Conservation (phyloP, 2,329 filamentous ascomycete species). For the Fusarium continuum region DNA sequence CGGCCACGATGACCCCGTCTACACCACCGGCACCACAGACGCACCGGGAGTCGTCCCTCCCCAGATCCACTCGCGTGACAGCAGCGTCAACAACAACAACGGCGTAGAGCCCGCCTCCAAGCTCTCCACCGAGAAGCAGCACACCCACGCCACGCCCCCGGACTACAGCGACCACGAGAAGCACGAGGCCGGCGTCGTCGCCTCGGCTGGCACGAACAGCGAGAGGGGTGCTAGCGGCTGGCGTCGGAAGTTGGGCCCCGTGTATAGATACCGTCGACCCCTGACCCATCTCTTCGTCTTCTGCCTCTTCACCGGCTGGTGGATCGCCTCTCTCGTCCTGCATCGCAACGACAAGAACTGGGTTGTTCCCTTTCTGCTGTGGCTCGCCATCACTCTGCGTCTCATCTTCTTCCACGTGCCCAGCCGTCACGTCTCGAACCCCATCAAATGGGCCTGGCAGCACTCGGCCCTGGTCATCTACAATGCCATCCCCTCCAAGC, state of each 20-base stretch:
- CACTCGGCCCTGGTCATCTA: conserved; percentile 68
- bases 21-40: conserved; percentile 54
- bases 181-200: conserved; percentile 46
- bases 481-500: conserved; percentile 70
- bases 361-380: conserved; percentile 85
- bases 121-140: conserved; percentile 45
- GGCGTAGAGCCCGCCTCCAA: neutral
- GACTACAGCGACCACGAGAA: conserved; percentile 55
- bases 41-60: conserved; percentile 49
- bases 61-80: conserved; percentile 39
- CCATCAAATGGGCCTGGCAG: conserved; percentile 74
- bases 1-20: conserved; percentile 55
- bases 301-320: conserved; percentile 68
- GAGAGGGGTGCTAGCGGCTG: conserved; percentile 16
- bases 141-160: conserved; percentile 44
- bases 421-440: conserved; percentile 70
- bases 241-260: conserved; percentile 40
- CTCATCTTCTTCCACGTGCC: conserved; percentile 79
- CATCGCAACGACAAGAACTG: conserved; percentile 79
- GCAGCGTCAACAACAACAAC: no score
- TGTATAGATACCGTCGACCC: conserved; percentile 58
- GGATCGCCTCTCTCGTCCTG: conserved; percentile 77
- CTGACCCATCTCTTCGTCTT: conserved; percentile 58
- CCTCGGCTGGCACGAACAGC: conserved; percentile 41
- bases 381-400: conserved; percentile 77